Evolutionary conservation across 441 rosid species (phyloP), one percentile per base, ranked within the genome.

Genomic region (Syzygium malaccense): DNA sequence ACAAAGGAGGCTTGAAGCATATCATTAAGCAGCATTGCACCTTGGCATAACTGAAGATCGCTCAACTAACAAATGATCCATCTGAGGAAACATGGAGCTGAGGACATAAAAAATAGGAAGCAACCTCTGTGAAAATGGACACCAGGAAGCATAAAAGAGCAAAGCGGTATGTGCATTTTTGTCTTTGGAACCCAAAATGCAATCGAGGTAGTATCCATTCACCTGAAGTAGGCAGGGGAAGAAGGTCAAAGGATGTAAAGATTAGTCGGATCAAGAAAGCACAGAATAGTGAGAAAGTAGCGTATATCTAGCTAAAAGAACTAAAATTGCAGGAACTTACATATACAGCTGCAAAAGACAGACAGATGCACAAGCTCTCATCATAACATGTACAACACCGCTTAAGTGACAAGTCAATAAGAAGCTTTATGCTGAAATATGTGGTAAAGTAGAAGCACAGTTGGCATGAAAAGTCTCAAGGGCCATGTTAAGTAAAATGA

Each of bases 81-180:
- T 90, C 86, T 95, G 96, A 89, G 99, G 97, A 92, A 96, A 97
- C 97, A 95, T 94, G 14, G 93, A 94, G 84, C 95, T 88, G 84
- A 96, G 93, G 89, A 91, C 88, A 88, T 94, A 93, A 89, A 94
- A 97, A 88, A 91, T 94, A 48, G 96, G 91, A 30, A 71, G 93
- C 53, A 94, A 18, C 66, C 57, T 88, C 25, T 32, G 41, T 23
- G 99, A 97, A 86, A 97, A 95, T 7, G 96, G 97, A 93, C 99
- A 96, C 97, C 96, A 95, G 51, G 98, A 93, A 91, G 97, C 98
- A 90, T 96, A 93, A 92, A 97, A 95, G 86, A 96, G 95, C 26
- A 97, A 90, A 6, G 98, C 91, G 48, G 91, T 90, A 89, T 90
- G 92, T 88, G 53, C 88, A 88, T 93, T 90, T 62, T 91, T 88